Base-by-base conservation (phyloP, 768 basidiomycete species). In the Hygrophorus pudorinus region DNA sequence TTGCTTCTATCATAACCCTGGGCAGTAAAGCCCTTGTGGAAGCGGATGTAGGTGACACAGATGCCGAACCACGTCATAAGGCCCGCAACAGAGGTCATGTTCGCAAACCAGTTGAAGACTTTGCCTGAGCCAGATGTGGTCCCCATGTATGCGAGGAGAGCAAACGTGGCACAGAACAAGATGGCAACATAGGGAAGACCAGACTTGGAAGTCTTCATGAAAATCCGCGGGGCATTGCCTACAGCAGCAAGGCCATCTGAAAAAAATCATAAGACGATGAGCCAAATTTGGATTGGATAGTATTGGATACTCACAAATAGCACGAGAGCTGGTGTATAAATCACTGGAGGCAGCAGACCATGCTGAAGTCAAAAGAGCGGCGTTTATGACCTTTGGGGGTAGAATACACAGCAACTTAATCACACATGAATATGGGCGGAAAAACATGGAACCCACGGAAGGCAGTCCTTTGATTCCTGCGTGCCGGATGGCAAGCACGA, bases 331-430 rank as follows among this genome's bases (percentile, higher is more conserved):
- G 3, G 89, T 92, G 65, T 90, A 94, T 37, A 96, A 60, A 58
- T 94, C 90, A 59, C 83, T 85, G 17, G 81, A 82, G 4, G 86
- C 88, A 28, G 92, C 91, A 18, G 91, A 94, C 83, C 87, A 92
- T 4, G 92, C 91, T 2, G 90, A 88, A 31, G 85, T 88, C 50
- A 98, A 64, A 11, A 94, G 70, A 58, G 76, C 79, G 2, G 83
- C 85, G 55, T 88, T 90, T 58, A 89, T 87, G 31, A 88, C 66
- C 81, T 84, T 36, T 10, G 6, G 16, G 24, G 2, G 11, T 37
- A 24, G 11, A 16, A 35, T 36, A 3, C 38, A 42, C 17, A 41
- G 45, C 30, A 17, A 50, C n/a, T 44, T 38, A 24, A 20, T 36
- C 38, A 11, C 52, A 44, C n/a, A 46, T 33, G 14, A 20, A 18